Percentiles rank a stretch among this genome's conserved stretches.
These are phyloP conservation scores for Saccharomycopsis schoenii DNA, from an alignment of 805 yeast genomes.

Conservation along the genomic window DNA sequence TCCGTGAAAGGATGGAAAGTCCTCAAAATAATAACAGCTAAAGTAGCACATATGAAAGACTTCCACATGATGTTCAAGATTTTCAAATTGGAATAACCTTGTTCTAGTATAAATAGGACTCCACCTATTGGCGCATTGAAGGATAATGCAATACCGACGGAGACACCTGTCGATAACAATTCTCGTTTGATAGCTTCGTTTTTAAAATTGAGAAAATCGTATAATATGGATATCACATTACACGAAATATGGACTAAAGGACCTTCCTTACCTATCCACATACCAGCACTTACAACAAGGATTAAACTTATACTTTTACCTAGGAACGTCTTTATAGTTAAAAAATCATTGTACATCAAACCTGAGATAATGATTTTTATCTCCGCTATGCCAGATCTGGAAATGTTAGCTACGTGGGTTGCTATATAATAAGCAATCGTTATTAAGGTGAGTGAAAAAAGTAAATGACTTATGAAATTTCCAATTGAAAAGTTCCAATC, in stretches of 20 bases:
- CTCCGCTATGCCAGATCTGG: slow-evolving; percentile 64
- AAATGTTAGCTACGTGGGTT: slow-evolving; percentile 29
- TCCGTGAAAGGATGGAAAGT: slow-evolving; percentile 34
- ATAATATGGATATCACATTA: slow-evolving; percentile 33
- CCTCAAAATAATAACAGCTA: slow-evolving; percentile 54
- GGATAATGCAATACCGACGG: slow-evolving; percentile 79
- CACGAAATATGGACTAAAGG: slow-evolving; percentile 76
- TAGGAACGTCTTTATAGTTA: slow-evolving; percentile 42
- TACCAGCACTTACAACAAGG: slow-evolving; percentile 62
- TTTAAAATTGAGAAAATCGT: neutral
- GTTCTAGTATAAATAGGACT: slow-evolving; percentile 67
- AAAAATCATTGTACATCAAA: slow-evolving; percentile 40
- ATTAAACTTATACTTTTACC: slow-evolving; percentile 50
- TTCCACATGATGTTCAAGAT: slow-evolving; percentile 70
- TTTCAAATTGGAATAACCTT: slow-evolving; percentile 51
- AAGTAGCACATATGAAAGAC: slow-evolving; percentile 69
- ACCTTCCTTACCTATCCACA: slow-evolving; percentile 83
- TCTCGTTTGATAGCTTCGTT: slow-evolving; percentile 61
- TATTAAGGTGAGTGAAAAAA: slow-evolving; percentile 6
- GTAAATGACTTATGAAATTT: slow-evolving; percentile 7
- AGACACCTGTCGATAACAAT: slow-evolving; percentile 61
- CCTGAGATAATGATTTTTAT: slow-evolving; percentile 63
- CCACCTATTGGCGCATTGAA: slow-evolving; percentile 87
- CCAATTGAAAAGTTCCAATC: slow-evolving; percentile 9
- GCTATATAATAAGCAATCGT: slow-evolving; percentile 18